Evolutionary conservation across 176 grass and related monocot genomes (phyloP).

Genomic region (Hsuehochloa calcarea): DNA sequence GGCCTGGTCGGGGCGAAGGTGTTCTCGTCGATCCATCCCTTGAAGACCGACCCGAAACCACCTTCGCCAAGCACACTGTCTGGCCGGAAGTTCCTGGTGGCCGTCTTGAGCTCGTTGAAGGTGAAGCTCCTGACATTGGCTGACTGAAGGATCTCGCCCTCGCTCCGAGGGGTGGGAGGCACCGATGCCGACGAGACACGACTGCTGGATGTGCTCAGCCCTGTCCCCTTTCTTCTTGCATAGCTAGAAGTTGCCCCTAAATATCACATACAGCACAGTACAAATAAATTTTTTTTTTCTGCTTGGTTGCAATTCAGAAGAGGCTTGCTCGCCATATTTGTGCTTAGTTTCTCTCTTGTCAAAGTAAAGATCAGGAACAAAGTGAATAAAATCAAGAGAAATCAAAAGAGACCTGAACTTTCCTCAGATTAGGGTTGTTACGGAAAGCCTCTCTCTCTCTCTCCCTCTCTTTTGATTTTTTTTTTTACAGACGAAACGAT

Average conservation of each 20-base stretch:
- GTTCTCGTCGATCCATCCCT: constrained; percentile 80
- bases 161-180: constrained; percentile 45
- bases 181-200: constrained; percentile 47
- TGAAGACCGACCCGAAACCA: constrained; percentile 84
- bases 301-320: background rate
- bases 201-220: constrained; percentile 50
- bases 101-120: constrained; percentile 61
- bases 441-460: background rate
- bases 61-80: constrained; percentile 82
- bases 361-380: background rate
- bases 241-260: constrained; percentile 19
- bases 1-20: constrained; percentile 52
- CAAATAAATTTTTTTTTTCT: background rate
- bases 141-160: constrained; percentile 62
- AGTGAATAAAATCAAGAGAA: background rate
- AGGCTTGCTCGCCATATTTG: background rate
- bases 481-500: background rate
- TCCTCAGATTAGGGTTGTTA: background rate
- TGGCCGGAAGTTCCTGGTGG: constrained; percentile 69
- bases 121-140: constrained; percentile 69
- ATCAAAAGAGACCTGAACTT: background rate
- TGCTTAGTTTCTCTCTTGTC: background rate
- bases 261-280: background rate
- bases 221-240: constrained; percentile 26
- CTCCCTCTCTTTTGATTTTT: background rate